Evolutionary conservation across 2,329 filamentous ascomycete genomes (phyloP), one percentile per base, ranked within the genome.

Genomic region (Nannizziopsis arthrosporioides): DNA sequence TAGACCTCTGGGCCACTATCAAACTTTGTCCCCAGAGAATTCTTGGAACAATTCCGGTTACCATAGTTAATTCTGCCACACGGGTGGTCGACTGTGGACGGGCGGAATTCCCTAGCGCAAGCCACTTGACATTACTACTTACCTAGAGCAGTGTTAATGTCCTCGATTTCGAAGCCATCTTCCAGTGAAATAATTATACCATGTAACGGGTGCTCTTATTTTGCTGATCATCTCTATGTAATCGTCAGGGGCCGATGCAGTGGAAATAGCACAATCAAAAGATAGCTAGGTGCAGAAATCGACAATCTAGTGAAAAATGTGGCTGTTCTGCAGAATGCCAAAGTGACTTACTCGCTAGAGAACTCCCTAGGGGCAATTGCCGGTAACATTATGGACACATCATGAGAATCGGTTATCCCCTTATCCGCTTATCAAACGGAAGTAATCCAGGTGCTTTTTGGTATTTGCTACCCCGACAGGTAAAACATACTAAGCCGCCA

Each of bases 141-240:
- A 14, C 54, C 55, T 9, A 54, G 12, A 2, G 53, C 85, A 49
- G 81, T 77, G 57, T 86, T 92, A 38, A 94, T 75, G 11, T 77
- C 77, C 69, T 98, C 90, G 17, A 93, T 85, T 56, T 95, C 87
- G 58, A 96, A 96, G 0, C 82, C 85, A 61, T 94, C 92, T 46
- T 62, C 60, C 22, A 61, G 38, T 40, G 56, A 59, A 39, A 60
- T 49, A 2, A 57, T 58, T 27, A 61, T 51, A 30, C 58, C 59
- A 41, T 60, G 58, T 42, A 60, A 50, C 12, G n/a, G 59, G 59
- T 3, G 57, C 58, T 36, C 56, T 32, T 2, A 51, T 41, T 34
- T 56, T 54, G 7, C 57, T 56, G 8, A 47, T 54, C 42, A 19
- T 44, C 37, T 41, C 52, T 42, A 47, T 48, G 46, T 56, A 37